Evolutionary conservation across 1,139 yeast species (phyloP), one percentile per base, ranked within the genome.

Genomic region (Meyerozyma elateridarum): DNA sequence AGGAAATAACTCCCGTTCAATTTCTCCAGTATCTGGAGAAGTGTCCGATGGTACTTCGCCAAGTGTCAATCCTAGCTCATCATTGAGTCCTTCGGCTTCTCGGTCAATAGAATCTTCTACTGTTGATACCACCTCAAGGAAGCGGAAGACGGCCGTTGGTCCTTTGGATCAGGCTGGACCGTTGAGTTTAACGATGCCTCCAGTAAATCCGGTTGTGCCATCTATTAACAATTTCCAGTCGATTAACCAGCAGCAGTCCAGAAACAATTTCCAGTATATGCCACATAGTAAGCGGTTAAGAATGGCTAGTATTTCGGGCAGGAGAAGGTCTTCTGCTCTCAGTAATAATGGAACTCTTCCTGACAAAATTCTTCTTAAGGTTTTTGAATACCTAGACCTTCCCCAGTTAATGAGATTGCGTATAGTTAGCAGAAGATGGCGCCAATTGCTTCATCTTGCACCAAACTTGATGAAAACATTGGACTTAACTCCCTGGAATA

Each of bases 401-500:
- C 78, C 78, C 1, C 70, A 70, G 8, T 54, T 79, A 36, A 77
- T 80, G 84, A 70, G 62, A 44, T 48, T 76, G 41, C 57, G 81
- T 34, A 44, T 65, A 3, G 75, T 80, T 25, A 74, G 80, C 46
- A 62, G 71, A 38, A 66, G 81, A 46, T 81, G 88, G 88, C 64
- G 82, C 40, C 84, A 79, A 42, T 56, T 81, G 29, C 52, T 79
- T n/a, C 71, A 73, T 39, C 64, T 72, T 20, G 76, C 81, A 0
- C 74, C 76, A 1, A 64, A 64, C 13, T 56, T 81, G 26, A 70
- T 72, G 44, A 63, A 59, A 12, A 53, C 35, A 0, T 59, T 83
- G 30, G 84, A 80, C 42, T 58, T 83, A 37, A 64, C 71, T 0
- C 75, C 73, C 2, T 81, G 78, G 71, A 78, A 76, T 47, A 76